These are phyloP conservation scores for Diaporthe capsici DNA, from an alignment of 2,329 filamentous ascomycete species.

Conservation along the genomic window DNA sequence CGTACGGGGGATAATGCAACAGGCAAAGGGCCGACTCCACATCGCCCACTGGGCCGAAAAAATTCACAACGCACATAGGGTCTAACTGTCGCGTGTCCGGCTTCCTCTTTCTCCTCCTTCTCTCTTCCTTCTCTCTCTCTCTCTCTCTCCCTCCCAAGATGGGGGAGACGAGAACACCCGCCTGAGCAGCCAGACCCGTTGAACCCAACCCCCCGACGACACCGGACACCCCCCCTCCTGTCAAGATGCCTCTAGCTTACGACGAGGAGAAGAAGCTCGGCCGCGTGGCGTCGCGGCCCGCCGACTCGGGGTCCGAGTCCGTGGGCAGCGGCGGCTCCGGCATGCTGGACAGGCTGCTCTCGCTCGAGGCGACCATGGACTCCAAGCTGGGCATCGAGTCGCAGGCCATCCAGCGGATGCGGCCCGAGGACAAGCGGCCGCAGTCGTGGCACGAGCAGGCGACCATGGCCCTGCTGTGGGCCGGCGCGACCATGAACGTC, in stretches of 20 bases:
- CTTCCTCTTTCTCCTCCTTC: not conserved
- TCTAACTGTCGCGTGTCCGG: slow-evolving; percentile 17
- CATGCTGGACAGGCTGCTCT: slow-evolving; percentile 54
- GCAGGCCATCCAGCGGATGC: slow-evolving; percentile 60
- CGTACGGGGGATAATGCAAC: slow-evolving; percentile 29
- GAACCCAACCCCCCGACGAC: not conserved
- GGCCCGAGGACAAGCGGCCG: slow-evolving; percentile 57
- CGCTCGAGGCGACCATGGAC: slow-evolving; percentile 60
- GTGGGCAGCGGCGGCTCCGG: slow-evolving; percentile 37
- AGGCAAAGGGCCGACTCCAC: slow-evolving; percentile 12
- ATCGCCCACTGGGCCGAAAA: slow-evolving; percentile 23
- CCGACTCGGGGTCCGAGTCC: slow-evolving; percentile 22
- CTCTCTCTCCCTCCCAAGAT: slow-evolving; percentile 13
- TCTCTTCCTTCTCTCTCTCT: slow-evolving; percentile 16
- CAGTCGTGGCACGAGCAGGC: slow-evolving; percentile 56
- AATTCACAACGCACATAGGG: slow-evolving; percentile 29
- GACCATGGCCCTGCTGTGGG: slow-evolving; percentile 66
- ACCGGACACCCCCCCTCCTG: slow-evolving; percentile 4
- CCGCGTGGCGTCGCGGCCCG: slow-evolving; percentile 12
- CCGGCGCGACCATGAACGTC: slow-evolving; percentile 64
- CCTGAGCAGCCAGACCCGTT: slow-evolving; percentile 15
- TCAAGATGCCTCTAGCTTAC: slow-evolving; percentile 11
- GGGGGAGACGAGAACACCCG: slow-evolving; percentile 23
- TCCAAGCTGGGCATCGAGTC: slow-evolving; percentile 63
- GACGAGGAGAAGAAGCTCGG: slow-evolving; percentile 35